phyloP scores from a whole-genome alignment of 73 alveolate genomes.

The Tetrahymena malaccensis region DNA sequence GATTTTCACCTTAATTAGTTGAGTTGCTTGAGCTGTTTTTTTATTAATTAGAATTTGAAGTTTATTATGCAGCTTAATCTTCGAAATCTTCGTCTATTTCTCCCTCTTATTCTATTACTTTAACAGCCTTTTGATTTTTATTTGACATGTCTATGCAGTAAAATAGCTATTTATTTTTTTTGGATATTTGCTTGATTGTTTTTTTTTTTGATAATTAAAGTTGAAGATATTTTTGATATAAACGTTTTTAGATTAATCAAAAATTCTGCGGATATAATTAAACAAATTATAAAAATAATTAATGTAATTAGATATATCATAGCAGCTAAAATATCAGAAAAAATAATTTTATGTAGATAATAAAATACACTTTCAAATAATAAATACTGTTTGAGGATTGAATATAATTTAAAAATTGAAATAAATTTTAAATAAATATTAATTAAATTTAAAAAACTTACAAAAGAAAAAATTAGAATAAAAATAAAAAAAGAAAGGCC shows the following conservation, averaged over 20 bases:
- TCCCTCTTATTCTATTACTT: neutral
- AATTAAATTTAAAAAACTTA: too few relatives aligned
- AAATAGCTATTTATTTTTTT: neutral
- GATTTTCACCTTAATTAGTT: neutral
- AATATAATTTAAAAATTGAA: too few relatives aligned
- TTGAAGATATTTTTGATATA: neutral
- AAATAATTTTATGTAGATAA: too few relatives aligned
- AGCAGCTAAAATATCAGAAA: too few relatives aligned
- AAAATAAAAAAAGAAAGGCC: too few relatives aligned
- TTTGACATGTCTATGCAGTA: neutral
- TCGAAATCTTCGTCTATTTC: neutral
- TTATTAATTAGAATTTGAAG: neutral
- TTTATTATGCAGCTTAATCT: neutral
- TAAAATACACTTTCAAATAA: too few relatives aligned
- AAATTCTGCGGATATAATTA: too few relatives aligned
- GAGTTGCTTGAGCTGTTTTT: neutral
- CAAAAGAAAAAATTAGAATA: too few relatives aligned
- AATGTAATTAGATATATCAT: neutral
- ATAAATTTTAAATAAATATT: too few relatives aligned
- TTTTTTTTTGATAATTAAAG: neutral
- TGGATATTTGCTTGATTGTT: neutral
- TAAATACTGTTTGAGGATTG: too few relatives aligned
- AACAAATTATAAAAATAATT: neutral
- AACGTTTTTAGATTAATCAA: neutral
- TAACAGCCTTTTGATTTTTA: neutral